These are phyloP conservation scores for Pichia pseudocactophila DNA, from an alignment of 805 yeast genomes.

Conservation along the genomic window DNA sequence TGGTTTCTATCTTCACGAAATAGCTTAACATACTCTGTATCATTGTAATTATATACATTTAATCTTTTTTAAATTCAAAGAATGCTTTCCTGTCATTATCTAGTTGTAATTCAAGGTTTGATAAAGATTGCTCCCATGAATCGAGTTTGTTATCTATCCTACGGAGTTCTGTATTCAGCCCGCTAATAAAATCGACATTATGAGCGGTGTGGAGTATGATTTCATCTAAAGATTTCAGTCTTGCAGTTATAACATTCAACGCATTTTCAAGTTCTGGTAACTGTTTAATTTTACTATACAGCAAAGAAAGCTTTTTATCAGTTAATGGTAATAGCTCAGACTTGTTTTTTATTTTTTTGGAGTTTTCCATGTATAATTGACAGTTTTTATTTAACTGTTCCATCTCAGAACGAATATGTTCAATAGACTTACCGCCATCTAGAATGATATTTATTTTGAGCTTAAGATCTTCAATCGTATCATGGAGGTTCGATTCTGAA, in stretches of 20 bases:
- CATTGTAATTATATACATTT: neutral
- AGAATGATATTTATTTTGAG: slow-evolving; percentile 16
- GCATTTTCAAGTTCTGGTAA: slow-evolving; percentile 16
- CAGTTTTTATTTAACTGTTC: slow-evolving; percentile 8
- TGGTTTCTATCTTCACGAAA: slow-evolving; percentile 82
- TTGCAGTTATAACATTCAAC: slow-evolving; percentile 12
- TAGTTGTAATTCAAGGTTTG: slow-evolving; percentile 13
- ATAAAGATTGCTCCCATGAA: slow-evolving; percentile 20
- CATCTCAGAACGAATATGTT: slow-evolving; percentile 14
- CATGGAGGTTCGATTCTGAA: too few relatives aligned
- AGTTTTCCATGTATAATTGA: slow-evolving; percentile 8
- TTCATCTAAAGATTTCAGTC: slow-evolving; percentile 17
- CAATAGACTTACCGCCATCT: slow-evolving; percentile 11
- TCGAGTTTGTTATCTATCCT: slow-evolving; percentile 14
- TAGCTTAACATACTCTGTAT: slow-evolving; percentile 28
- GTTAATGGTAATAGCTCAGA: slow-evolving; percentile 9
- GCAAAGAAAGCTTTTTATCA: slow-evolving; percentile 14
- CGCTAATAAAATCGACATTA: slow-evolving; percentile 11
- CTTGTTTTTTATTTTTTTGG: slow-evolving; percentile 9
- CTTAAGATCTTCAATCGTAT: slow-evolving; percentile 20
- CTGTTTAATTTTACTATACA: slow-evolving; percentile 16
- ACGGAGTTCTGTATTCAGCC: slow-evolving; percentile 13
- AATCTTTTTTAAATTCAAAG: slow-evolving; percentile 10
- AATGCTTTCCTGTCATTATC: slow-evolving; percentile 8
- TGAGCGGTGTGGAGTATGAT: slow-evolving; percentile 7